Evolutionary conservation across 73 alveolate genomes (phyloP).

Genomic region (Halteria grandinella): DNA sequence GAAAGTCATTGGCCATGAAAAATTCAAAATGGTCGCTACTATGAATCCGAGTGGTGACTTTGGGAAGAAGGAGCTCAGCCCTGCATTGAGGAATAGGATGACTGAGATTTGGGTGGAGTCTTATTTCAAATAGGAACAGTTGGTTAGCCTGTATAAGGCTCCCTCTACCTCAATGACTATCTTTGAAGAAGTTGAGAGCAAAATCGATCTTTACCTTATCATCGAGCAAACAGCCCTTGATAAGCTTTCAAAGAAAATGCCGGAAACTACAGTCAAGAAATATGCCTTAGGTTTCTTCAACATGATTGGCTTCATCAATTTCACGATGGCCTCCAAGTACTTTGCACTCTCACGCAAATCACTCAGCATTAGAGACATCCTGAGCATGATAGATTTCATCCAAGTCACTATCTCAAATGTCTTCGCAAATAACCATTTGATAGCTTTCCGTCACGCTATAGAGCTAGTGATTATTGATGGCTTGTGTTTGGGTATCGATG

Average conservation of each 20-base stretch:
- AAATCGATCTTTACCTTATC: constrained; percentile 13
- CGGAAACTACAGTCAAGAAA: not conserved
- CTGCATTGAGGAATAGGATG: constrained; percentile 98
- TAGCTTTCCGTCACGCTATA: constrained; percentile 58
- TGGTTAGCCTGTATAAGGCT: not conserved
- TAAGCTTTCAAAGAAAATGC: constrained; percentile 10
- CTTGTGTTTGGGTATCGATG: constrained; percentile 68
- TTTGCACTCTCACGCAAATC: constrained; percentile 44
- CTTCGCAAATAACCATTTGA: no score
- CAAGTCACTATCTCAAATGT: no score
- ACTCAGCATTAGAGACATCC: constrained; percentile 68
- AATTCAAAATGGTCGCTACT: constrained; percentile 96
- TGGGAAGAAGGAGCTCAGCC: constrained; percentile 98
- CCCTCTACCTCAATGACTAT: not conserved
- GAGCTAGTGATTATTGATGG: constrained; percentile 86
- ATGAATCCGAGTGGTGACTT: constrained; percentile 99
- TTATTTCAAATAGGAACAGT: constrained; percentile 53
- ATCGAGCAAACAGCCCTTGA: constrained; percentile 8
- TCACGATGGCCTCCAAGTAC: constrained; percentile 2
- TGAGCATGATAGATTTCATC: constrained; percentile 61
- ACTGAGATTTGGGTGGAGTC: constrained; percentile 99
- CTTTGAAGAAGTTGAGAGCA: no score
- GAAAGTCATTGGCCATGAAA: constrained; percentile 84
- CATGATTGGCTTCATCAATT: constrained; percentile 22
- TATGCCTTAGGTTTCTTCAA: constrained; percentile 5